phyloP scores from a whole-genome alignment of 139 green algal genomes.

The Tetratostichococcus sp. region DNA sequence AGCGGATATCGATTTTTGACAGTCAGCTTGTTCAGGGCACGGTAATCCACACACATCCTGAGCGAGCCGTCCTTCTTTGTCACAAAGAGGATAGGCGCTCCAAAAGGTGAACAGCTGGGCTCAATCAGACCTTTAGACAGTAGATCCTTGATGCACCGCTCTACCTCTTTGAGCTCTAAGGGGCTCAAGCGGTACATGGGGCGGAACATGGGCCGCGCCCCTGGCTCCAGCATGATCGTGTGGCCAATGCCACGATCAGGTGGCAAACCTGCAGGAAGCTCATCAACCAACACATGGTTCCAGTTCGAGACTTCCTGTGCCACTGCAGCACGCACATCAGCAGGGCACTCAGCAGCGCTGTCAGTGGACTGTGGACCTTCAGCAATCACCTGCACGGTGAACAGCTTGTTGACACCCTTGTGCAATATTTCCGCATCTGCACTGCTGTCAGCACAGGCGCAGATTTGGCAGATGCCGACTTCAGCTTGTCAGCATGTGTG shows the following conservation, averaged over 20 bases:
- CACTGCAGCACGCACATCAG: too few species aligned
- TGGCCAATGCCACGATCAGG: constrained; percentile 5
- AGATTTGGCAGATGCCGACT: too few species aligned
- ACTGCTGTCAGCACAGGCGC: too few species aligned
- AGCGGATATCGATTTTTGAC: not conserved
- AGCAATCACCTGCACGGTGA: too few species aligned
- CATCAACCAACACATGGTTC: too few species aligned
- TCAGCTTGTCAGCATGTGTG: too few species aligned
- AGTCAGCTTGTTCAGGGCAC: not conserved
- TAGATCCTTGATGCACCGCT: constrained; percentile 40
- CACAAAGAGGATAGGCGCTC: constrained; percentile 42
- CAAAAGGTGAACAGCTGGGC: constrained; percentile 43
- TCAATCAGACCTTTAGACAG: constrained; percentile 44
- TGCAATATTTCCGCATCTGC: too few species aligned
- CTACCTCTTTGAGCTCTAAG: constrained; percentile 41
- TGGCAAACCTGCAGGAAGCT: too few species aligned
- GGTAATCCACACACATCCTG: constrained; percentile 34
- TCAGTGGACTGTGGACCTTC: too few species aligned
- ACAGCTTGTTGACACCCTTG: too few species aligned
- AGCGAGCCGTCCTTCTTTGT: constrained; percentile 49
- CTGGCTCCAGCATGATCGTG: constrained; percentile 26
- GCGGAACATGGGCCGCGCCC: constrained; percentile 11
- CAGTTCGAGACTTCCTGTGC: too few species aligned
- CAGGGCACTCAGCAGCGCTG: too few species aligned
- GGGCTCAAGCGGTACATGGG: constrained; percentile 34